These are phyloP conservation scores for Citrus australasica DNA, from an alignment of 345 rosid genomes.

Conservation along the genomic window DNA sequence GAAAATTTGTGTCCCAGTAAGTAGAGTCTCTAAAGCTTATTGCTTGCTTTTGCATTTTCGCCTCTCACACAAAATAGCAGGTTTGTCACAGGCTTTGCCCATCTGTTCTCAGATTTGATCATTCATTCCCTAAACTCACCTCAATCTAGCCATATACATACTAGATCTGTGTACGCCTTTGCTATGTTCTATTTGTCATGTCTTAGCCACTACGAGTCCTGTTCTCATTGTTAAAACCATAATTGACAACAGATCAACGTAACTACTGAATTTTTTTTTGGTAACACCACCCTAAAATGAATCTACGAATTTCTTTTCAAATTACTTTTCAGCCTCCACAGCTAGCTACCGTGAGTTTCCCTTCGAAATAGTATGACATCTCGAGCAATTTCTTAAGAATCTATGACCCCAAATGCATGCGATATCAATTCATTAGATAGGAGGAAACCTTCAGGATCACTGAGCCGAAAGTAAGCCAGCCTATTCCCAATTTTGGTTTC, in stretches of 20 bases:
- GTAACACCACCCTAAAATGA: neutral
- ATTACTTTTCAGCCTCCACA: neutral
- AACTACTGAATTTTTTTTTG: neutral
- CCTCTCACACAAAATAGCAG: neutral
- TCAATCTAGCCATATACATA: neutral
- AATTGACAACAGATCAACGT: neutral
- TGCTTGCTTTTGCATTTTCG: neutral
- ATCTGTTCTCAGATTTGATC: neutral
- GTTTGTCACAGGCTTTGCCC: neutral
- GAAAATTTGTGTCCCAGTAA: too few species aligned
- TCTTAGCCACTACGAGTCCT: neutral
- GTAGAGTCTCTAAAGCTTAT: too few species aligned
- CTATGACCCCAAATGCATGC: constrained; percentile 53
- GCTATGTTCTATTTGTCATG: neutral
- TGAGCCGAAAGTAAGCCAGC: constrained; percentile 57
- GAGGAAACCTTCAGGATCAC: constrained; percentile 91
- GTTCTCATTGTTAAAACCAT: neutral
- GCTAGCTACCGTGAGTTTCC: neutral
- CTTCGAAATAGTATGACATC: neutral
- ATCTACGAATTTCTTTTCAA: neutral
- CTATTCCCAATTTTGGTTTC: constrained; percentile 33
- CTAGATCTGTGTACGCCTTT: neutral
- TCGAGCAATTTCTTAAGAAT: constrained; percentile 26
- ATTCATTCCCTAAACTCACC: neutral
- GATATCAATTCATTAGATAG: constrained; percentile 85